Evolutionary conservation across 768 basidiomycete species (phyloP).

Genomic region (Tylopilus felleus): DNA sequence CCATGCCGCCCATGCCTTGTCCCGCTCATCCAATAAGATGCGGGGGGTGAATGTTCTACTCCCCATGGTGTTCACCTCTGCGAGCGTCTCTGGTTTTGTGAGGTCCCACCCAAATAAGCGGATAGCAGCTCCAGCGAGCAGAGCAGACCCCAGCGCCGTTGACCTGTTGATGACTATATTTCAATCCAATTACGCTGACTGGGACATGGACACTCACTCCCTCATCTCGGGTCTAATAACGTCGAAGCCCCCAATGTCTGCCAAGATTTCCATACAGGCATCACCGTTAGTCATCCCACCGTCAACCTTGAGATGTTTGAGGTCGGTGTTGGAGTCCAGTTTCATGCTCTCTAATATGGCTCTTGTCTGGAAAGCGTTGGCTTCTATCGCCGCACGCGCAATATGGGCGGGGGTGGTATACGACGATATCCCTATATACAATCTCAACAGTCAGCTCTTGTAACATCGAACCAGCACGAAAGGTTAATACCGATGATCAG

Average conservation of each 20-base stretch:
- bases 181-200: not conserved
- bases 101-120: constrained; percentile 92
- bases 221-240: constrained; percentile 95
- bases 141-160: constrained; percentile 92
- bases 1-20: constrained; percentile 78
- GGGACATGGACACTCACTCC: constrained; percentile 56
- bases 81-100: constrained; percentile 73
- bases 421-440: constrained; percentile 60
- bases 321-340: constrained; percentile 74
- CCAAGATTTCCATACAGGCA: constrained; percentile 79
- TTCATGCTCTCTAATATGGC: constrained; percentile 96
- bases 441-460: not conserved
- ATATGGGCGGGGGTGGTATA: constrained; percentile 93
- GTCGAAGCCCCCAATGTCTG: constrained; percentile 87
- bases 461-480: not conserved
- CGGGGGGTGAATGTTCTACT: constrained; percentile 65
- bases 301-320: constrained; percentile 90
- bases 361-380: constrained; percentile 93
- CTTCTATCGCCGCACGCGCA: constrained; percentile 91
- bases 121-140: constrained; percentile 89
- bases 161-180: constrained; percentile 49
- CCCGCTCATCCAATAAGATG: constrained; percentile 49
- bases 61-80: constrained; percentile 84
- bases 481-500: constrained; percentile 64
- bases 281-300: constrained; percentile 99